Conservation (phyloP, 164 flowering plant genomes). For the Echeveria elegans region DNA sequence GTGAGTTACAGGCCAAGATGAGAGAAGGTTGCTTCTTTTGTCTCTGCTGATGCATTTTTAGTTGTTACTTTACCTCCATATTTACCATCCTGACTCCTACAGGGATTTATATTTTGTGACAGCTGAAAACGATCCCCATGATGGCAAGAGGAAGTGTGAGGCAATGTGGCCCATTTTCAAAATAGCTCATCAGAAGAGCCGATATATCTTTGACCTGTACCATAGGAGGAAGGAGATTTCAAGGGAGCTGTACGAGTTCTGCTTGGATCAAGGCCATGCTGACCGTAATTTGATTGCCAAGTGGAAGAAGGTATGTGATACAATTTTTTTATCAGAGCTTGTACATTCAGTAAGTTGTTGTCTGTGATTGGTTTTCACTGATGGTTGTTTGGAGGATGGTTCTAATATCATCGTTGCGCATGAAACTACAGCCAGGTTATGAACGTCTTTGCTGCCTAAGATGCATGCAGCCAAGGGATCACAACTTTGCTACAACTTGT, state of each 20-base stretch:
- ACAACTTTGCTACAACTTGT: conserved; percentile 65
- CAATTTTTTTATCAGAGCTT: no score
- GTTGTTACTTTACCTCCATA: no score
- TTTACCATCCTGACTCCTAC: no score
- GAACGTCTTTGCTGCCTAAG: conserved; percentile 92
- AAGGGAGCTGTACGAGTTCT: conserved; percentile 65
- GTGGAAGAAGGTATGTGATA: conserved; percentile 25
- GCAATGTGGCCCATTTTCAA: conserved; percentile 77
- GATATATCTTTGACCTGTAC: no score
- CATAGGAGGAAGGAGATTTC: conserved; percentile 77
- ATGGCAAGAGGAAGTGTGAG: conserved; percentile 82
- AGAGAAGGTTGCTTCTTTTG: conserved; percentile 44
- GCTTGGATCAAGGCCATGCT: conserved; percentile 83
- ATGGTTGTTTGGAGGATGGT: no score
- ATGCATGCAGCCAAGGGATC: no score
- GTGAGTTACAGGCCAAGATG: no score
- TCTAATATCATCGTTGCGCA: no score
- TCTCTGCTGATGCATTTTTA: not conserved
- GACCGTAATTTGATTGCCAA: conserved; percentile 62
- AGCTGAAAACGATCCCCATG: conserved; percentile 78
- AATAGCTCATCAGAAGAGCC: no score
- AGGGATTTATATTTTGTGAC: conserved; percentile 12
- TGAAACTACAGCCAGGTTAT: conserved; percentile 77
- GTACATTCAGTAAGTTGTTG: no score
- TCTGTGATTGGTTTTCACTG: no score